These are phyloP conservation scores for Pyrenophora teres DNA, from an alignment of 2,329 filamentous ascomycete species.

Conservation along the genomic window DNA sequence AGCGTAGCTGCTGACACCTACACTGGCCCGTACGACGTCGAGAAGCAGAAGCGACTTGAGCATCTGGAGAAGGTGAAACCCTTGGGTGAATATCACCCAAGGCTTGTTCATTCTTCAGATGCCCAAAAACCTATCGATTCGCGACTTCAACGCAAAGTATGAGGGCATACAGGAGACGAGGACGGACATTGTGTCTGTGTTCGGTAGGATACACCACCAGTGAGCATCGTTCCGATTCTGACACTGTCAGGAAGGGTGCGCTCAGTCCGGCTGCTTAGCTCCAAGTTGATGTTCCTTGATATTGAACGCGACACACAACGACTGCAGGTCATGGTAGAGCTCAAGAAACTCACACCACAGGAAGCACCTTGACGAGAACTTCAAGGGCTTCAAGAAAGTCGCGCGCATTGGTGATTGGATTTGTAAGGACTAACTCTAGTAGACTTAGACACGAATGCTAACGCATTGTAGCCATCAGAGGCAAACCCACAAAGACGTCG, in stretches of 20 bases:
- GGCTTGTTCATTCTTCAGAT: constrained; percentile 38
- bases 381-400: constrained; percentile 66
- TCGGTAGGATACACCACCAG: constrained; percentile 34
- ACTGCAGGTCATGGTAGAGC: constrained; percentile 78
- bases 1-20: constrained; percentile 25
- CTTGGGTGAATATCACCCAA: constrained; percentile 62
- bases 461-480: constrained; percentile 62
- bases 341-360: constrained; percentile 55
- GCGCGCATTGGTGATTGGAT: constrained; percentile 83
- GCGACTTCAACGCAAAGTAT: constrained; percentile 39
- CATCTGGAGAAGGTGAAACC: constrained; percentile 58
- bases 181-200: constrained; percentile 39
- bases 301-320: constrained; percentile 72
- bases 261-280: constrained; percentile 71
- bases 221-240: constrained; percentile 19
- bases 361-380: constrained; percentile 50
- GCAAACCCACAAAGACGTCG: constrained; percentile 69
- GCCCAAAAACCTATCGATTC: constrained; percentile 27
- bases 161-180: constrained; percentile 32
- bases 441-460: constrained; percentile 11
- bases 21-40: constrained; percentile 48
- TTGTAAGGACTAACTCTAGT: constrained; percentile 59
- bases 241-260: constrained; percentile 70
- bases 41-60: constrained; percentile 58
- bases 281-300: constrained; percentile 83